Percentiles rank a stretch among this genome's conserved stretches.
phyloP scores from a whole-genome alignment of 2,329 filamentous ascomycete genomes.

The Aspergillus melleus region DNA sequence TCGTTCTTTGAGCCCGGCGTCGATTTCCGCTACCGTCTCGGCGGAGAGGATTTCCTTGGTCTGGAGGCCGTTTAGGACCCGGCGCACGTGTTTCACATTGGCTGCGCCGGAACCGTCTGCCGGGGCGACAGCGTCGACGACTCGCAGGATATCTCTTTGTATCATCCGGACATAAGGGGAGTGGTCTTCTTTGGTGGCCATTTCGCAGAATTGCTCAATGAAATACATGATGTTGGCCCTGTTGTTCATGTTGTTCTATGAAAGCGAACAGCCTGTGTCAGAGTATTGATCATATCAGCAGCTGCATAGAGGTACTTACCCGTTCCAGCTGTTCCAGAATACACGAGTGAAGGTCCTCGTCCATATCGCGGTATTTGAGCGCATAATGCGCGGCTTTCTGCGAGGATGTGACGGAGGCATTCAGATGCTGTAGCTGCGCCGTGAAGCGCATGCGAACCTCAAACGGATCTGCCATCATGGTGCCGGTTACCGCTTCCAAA shows the following conservation, averaged over 20 bases:
- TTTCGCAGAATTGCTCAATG: conserved; percentile 89
- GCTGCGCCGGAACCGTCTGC: conserved; percentile 83
- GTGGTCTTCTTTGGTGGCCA: conserved; percentile 74
- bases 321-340: conserved; percentile 93
- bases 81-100: conserved; percentile 89
- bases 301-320: conserved; percentile 46
- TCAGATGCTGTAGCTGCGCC: conserved; percentile 81
- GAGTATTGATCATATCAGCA: neutral
- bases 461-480: conserved; percentile 79
- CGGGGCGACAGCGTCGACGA: conserved; percentile 89
- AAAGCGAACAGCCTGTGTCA: neutral
- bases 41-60: conserved; percentile 70
- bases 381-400: conserved; percentile 95
- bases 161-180: conserved; percentile 89
- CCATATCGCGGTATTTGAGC: conserved; percentile 88
- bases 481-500: conserved; percentile 1
- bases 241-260: conserved; percentile 89
- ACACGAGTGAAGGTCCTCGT: conserved; percentile 95
- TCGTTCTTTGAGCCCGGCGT: conserved; percentile 77
- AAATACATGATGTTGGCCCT: conserved; percentile 99
- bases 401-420: conserved; percentile 82
- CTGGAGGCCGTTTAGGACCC: conserved; percentile 71
- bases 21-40: conserved; percentile 75
- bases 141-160: conserved; percentile 84
- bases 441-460: conserved; percentile 99